Evolutionary conservation across 345 rosid species (phyloP).

Genomic region (Euphorbia lathyris): DNA sequence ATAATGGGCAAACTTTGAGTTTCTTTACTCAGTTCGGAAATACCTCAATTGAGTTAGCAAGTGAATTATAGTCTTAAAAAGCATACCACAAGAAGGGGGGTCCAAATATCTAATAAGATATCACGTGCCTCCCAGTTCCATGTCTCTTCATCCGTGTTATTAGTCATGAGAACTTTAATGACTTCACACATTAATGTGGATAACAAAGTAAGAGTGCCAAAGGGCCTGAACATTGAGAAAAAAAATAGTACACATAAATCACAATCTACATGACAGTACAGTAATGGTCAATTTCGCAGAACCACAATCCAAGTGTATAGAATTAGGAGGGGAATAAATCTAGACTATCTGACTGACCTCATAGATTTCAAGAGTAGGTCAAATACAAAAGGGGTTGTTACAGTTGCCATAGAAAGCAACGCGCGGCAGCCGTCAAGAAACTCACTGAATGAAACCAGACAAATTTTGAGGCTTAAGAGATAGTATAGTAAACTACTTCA

Average conservation of each 20-base stretch:
- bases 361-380: slow-evolving; percentile 75
- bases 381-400: slow-evolving; percentile 61
- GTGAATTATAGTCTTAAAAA: slow-evolving; percentile 10
- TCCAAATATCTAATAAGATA: slow-evolving; percentile 94
- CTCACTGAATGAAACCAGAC: slow-evolving; percentile 57
- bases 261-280: slow-evolving; percentile 1
- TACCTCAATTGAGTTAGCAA: slow-evolving; percentile 6
- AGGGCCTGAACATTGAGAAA: slow-evolving; percentile 64
- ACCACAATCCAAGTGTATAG: neutral
- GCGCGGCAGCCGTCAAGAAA: slow-evolving; percentile 98
- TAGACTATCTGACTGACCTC: slow-evolving; percentile 47
- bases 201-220: slow-evolving; percentile 73
- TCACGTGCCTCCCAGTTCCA: slow-evolving; percentile 99
- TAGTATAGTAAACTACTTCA: slow-evolving; percentile 26
- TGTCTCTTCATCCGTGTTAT: slow-evolving; percentile 62
- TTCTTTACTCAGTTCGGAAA: neutral
- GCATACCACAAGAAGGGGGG: slow-evolving; percentile 70
- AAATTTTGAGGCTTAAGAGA: slow-evolving; percentile 16
- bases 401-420: slow-evolving; percentile 74
- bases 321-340: neutral
- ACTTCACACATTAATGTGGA: slow-evolving; percentile 89
- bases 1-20: neutral
- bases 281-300: neutral
- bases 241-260: slow-evolving; percentile 1
- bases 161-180: slow-evolving; percentile 66